Percentiles rank a stretch among this genome's conserved stretches.
Conservation (phyloP, 805 yeast genomes). For the Saturnispora kantuleensis region DNA sequence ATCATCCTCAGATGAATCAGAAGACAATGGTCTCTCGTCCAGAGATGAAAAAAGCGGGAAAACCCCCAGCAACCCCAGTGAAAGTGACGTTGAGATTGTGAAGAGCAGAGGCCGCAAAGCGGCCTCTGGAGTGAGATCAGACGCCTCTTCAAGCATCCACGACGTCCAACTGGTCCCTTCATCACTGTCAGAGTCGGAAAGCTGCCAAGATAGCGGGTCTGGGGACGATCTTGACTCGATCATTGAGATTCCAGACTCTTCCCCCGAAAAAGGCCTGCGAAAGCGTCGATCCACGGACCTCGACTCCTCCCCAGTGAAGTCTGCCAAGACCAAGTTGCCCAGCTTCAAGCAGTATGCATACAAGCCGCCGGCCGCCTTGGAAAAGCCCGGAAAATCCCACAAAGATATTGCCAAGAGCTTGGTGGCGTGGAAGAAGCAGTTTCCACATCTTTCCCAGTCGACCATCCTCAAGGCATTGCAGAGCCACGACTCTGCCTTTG, state of each 20-base stretch:
- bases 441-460: slow-evolving; percentile 23
- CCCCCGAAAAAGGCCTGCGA: slow-evolving; percentile 24
- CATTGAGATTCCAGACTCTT: slow-evolving; percentile 43
- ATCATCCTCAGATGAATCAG: not conserved
- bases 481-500: slow-evolving; percentile 24
- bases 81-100: not conserved
- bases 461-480: slow-evolving; percentile 26
- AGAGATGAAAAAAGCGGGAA: too few relatives aligned
- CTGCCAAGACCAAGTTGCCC: slow-evolving; percentile 21
- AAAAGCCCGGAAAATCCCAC: too few relatives aligned
- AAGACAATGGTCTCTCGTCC: not conserved
- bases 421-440: slow-evolving; percentile 15
- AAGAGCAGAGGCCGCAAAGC: too few relatives aligned
- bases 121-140: not conserved
- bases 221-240: slow-evolving; percentile 11
- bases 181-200: too few relatives aligned
- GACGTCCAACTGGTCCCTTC: not conserved
- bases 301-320: slow-evolving; percentile 17
- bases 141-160: not conserved
- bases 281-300: slow-evolving; percentile 9
- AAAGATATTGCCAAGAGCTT: not conserved
- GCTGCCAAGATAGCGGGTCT: too few relatives aligned
- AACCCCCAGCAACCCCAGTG: not conserved
- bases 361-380: slow-evolving; percentile 1
- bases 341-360: slow-evolving; percentile 34